A percentile compares a stretch with the other conserved stretches of the same genome.
phyloP scores from a whole-genome alignment of 2,329 filamentous ascomycete genomes.

The Bisporella sp. region DNA sequence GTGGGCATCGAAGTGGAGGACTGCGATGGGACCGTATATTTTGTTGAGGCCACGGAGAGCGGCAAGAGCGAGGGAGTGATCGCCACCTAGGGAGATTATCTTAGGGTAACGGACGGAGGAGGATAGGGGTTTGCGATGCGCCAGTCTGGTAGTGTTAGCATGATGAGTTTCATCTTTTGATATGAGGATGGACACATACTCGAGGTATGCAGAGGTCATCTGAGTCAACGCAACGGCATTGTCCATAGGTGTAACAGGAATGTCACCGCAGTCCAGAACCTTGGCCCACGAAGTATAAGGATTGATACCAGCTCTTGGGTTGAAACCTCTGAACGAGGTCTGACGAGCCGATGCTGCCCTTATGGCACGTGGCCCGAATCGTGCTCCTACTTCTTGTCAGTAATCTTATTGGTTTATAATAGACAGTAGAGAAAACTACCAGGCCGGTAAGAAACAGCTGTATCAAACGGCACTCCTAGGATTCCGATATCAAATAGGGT shows the following conservation, averaged over 20 bases:
- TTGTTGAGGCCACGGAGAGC: conserved; percentile 59
- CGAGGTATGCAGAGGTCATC: conserved; percentile 49
- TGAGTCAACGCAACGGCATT: conserved; percentile 74
- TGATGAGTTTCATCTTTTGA: too few relatives aligned
- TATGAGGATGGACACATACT: conserved; percentile 3
- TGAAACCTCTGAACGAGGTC: conserved; percentile 73
- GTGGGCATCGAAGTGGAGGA: conserved; percentile 65
- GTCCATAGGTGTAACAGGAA: conserved; percentile 80
- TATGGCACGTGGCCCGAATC: conserved; percentile 84
- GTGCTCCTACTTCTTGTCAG: conserved; percentile 43
- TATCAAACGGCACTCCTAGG: conserved; percentile 68
- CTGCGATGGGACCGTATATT: conserved; percentile 57
- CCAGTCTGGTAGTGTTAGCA: conserved; percentile 5
- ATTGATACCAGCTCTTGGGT: conserved; percentile 75
- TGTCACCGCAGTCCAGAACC: conserved; percentile 85
- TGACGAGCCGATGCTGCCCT: conserved; percentile 77
- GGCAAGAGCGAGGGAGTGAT: conserved; percentile 65
- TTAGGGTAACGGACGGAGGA: conserved; percentile 17
- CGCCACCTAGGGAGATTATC: conserved; percentile 64
- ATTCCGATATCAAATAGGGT: conserved; percentile 65
- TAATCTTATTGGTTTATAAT: not conserved
- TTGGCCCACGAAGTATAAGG: conserved; percentile 74
- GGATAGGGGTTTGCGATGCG: conserved; percentile 19
- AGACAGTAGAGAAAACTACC: conserved; percentile 34
- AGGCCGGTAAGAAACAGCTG: conserved; percentile 62